These are phyloP conservation scores for Huntiella moniliformis DNA, from an alignment of 2,329 filamentous ascomycete species.

Conservation along the genomic window DNA sequence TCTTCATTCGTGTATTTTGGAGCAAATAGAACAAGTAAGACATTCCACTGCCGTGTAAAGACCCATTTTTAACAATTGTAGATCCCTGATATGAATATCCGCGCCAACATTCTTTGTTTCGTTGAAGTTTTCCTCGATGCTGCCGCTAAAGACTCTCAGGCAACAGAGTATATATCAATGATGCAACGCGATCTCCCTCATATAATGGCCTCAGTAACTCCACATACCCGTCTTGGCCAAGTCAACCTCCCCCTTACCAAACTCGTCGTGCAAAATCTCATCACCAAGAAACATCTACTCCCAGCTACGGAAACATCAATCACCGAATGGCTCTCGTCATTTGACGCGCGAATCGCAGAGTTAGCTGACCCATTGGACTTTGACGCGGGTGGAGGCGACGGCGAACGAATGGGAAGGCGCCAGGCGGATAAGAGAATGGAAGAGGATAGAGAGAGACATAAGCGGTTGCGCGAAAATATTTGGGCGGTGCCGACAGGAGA, in stretches of 20 bases:
- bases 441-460: conserved; percentile 88
- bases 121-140: conserved; percentile 87
- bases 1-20: conserved; percentile 87
- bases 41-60: background rate
- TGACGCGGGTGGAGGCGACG: background rate
- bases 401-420: conserved; percentile 48
- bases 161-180: conserved; percentile 67
- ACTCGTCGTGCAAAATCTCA: conserved; percentile 55
- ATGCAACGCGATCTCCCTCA: conserved; percentile 83
- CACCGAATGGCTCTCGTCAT: conserved; percentile 63
- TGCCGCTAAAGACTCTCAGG: conserved; percentile 55
- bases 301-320: conserved; percentile 59
- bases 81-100: conserved; percentile 84
- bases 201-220: conserved; percentile 82
- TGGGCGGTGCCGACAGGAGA: conserved; percentile 62
- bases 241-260: conserved; percentile 88
- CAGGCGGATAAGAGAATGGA: conserved; percentile 94
- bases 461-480: conserved; percentile 74
- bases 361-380: conserved; percentile 2
- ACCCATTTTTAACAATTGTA: background rate
- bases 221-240: conserved; percentile 67
- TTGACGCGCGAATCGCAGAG: conserved; percentile 38
- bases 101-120: conserved; percentile 99
- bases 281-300: conserved; percentile 54
- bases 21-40: conserved; percentile 70